Evolutionary conservation across 2,329 filamentous ascomycete species (phyloP), one percentile per base, ranked within the genome.

Genomic region (Stenocarpella maydis): DNA sequence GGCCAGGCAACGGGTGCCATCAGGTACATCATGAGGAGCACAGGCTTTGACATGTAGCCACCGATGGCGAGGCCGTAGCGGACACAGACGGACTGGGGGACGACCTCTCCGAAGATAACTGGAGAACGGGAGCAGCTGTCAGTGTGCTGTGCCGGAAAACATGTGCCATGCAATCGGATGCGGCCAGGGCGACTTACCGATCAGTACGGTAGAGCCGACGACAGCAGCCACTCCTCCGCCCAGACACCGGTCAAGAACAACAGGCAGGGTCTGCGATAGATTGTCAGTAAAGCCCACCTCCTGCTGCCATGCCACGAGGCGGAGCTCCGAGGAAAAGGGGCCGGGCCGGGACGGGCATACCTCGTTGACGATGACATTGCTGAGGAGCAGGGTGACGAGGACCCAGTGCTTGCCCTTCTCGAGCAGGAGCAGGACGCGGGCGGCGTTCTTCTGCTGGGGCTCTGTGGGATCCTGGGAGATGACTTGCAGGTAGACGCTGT

Each of bases 101-200:
- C 92, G 72, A 99, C 90, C 84, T 99, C 96, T 75, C 96, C 96
- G 79, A 99, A 99, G 75, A 99, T 98, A 78, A 99, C 96, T 97
- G 76, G 49, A 58, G 21, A 26, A 53, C 34, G 39, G 24, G 24
- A 28, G 19, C 10, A 49, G 28, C 2, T 7, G 69, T 75, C 68
- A 77, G 67, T 5, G 54, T 19, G 8, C 15, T 4, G 7, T 31
- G 19, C 4, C 37, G 19, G 50, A 24, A 15, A 15, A 19, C 26
- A 52, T 53, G 50, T 43, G 21, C 28, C 17, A 4, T 21, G n/a
- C 19, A 8, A 15, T 24, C 9, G 15, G 45, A 47, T 39, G 2
- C 4, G 3, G 14, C 21, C 19, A 19, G 49, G 14, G 60, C 50
- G 31, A 77, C 87, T 74, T 88, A 97, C 94, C 95, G 80, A 99